phyloP scores from a whole-genome alignment of 148 eudicot genomes.

The Limonium bicolor region DNA sequence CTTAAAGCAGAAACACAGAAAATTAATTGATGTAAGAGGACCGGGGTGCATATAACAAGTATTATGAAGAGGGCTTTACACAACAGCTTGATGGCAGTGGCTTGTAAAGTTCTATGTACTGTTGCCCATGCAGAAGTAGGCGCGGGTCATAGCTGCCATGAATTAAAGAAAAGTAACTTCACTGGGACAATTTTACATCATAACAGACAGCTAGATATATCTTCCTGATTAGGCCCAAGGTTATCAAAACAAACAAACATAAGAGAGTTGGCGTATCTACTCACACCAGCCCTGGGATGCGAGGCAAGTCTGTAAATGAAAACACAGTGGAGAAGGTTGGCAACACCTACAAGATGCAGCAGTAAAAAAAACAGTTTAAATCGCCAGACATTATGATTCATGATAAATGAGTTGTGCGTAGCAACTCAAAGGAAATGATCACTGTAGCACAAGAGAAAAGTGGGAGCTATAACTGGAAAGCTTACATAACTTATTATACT shows the following conservation, averaged over 20 bases:
- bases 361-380: background rate
- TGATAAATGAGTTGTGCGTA: too few species aligned
- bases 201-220: too few species aligned
- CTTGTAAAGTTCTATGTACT: slow-evolving; percentile 78
- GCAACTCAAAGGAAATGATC: too few species aligned
- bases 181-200: too few species aligned
- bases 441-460: too few species aligned
- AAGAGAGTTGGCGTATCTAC: slow-evolving; percentile 17
- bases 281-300: slow-evolving; percentile 64
- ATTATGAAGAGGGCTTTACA: slow-evolving; percentile 37
- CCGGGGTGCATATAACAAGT: too few species aligned
- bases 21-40: too few species aligned
- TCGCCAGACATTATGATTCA: too few species aligned
- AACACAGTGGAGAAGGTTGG: slow-evolving; percentile 77
- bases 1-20: too few species aligned
- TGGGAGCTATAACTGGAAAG: too few species aligned
- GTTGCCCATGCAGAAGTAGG: slow-evolving; percentile 86
- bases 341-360: slow-evolving; percentile 42
- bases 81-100: slow-evolving; percentile 55
- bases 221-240: too few species aligned
- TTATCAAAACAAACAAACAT: background rate
- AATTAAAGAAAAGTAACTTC: slow-evolving; percentile 5
- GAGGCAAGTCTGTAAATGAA: slow-evolving; percentile 18
- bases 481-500: too few species aligned
- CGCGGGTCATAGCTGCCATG: slow-evolving; percentile 61